Evolutionary conservation across 1,284 basidiomycete genomes (phyloP).

Genomic region (Apiotrichum veenhuisii): DNA sequence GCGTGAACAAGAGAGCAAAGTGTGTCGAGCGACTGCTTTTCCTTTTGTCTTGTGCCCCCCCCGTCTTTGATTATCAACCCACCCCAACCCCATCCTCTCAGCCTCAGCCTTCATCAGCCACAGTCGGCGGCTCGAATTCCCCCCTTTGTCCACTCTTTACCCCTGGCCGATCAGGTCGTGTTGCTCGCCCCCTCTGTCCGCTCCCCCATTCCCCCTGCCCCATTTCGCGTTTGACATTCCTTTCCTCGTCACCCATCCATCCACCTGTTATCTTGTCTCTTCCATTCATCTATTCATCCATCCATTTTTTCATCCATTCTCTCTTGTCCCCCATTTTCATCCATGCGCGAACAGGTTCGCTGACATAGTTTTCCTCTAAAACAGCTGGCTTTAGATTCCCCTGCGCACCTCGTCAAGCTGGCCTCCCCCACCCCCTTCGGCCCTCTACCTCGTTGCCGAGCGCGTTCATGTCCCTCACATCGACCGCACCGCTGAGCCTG

Average conservation of each 20-base stretch:
- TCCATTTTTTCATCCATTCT: neutral
- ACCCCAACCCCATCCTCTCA: no score
- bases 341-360: neutral
- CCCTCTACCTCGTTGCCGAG: neutral
- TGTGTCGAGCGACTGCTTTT: no score
- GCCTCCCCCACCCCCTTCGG: neutral
- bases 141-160: neutral
- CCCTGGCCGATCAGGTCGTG: neutral
- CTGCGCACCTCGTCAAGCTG: neutral
- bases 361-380: neutral
- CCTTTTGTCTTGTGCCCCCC: no score
- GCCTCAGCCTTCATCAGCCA: neutral
- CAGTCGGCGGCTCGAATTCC: neutral
- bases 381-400: neutral
- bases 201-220: neutral
- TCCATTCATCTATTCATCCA: neutral
- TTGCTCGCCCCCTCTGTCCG: no score
- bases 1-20: no score
- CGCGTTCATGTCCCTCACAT: conserved; percentile 22
- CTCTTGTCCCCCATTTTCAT: neutral
- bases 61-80: no score
- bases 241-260: neutral
- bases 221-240: neutral
- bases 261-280: neutral
- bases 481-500: conserved; percentile 17